A percentile compares a stretch with the other conserved stretches of the same genome.
phyloP scores from a whole-genome alignment of 345 rosid genomes.

The Gossypioides kirkii region DNA sequence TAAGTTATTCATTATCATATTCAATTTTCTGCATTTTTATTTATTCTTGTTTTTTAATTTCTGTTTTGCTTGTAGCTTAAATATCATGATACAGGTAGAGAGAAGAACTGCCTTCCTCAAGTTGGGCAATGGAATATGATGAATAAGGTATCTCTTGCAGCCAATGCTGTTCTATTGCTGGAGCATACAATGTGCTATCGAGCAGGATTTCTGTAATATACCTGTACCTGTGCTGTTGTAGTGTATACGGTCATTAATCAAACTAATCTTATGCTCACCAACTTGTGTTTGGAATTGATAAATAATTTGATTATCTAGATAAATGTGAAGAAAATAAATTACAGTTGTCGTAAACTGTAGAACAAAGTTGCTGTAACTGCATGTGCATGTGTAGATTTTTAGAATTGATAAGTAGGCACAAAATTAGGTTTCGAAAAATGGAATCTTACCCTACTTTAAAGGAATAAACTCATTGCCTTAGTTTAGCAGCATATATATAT shows the following conservation, averaged over 20 bases:
- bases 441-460: neutral
- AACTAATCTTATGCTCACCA: neutral
- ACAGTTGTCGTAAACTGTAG: neutral
- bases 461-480: neutral
- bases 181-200: neutral
- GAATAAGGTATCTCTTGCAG: conserved; percentile 63
- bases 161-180: neutral
- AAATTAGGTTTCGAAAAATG: neutral
- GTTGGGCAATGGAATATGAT: conserved; percentile 99
- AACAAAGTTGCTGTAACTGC: neutral
- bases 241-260: neutral
- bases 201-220: conserved; percentile 4
- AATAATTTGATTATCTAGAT: conserved; percentile 4
- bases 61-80: conserved; percentile 55
- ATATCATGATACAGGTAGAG: conserved; percentile 90
- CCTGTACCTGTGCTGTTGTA: neutral
- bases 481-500: no score
- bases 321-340: neutral
- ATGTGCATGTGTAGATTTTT: neutral
- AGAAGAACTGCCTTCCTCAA: conserved; percentile 81
- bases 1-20: conserved; percentile 17
- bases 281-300: neutral
- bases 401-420: neutral
- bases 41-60: neutral
- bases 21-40: neutral